A percentile compares a stretch with the other conserved stretches of the same genome.
These are phyloP conservation scores for Pilobolus umbonatus DNA, from an alignment of 192 early-diverging fungal species.

Conservation along the genomic window DNA sequence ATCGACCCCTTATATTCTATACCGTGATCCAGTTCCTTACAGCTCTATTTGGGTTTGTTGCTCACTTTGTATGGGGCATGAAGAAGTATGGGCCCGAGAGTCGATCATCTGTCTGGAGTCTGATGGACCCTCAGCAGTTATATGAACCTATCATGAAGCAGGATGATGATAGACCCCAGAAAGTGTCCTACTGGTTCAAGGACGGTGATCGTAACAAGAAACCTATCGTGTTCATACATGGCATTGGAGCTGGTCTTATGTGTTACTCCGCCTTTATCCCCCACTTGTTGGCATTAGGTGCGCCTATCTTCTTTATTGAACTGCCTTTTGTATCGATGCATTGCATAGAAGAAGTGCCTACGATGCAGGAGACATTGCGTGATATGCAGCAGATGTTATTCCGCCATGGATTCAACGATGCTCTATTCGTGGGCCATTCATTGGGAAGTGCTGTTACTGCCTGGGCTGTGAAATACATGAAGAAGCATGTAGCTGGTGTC, in stretches of 20 bases:
- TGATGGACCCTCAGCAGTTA: slow-evolving; percentile 5
- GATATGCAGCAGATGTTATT: slow-evolving; percentile 55
- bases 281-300: slow-evolving; percentile 35
- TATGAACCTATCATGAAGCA: background rate
- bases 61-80: slow-evolving; percentile 24
- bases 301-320: slow-evolving; percentile 48
- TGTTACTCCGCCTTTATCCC: slow-evolving; percentile 50
- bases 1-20: slow-evolving; percentile 30
- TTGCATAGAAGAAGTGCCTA: slow-evolving; percentile 50
- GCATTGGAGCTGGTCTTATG: slow-evolving; percentile 59
- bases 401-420: slow-evolving; percentile 44
- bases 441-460: slow-evolving; percentile 57
- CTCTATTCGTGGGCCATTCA: slow-evolving; percentile 62
- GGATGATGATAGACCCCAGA: background rate
- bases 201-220: slow-evolving; percentile 20
- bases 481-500: slow-evolving; percentile 45
- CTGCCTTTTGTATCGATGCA: slow-evolving; percentile 64
- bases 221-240: slow-evolving; percentile 51
- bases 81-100: slow-evolving; percentile 14
- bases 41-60: slow-evolving; percentile 1
- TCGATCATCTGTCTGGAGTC: background rate
- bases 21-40: slow-evolving; percentile 9
- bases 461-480: slow-evolving; percentile 55
- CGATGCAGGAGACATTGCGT: slow-evolving; percentile 47
- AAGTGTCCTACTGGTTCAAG: slow-evolving; percentile 31